A percentile compares a stretch with the other conserved stretches of the same genome.
These are phyloP conservation scores for Paracoccidioides brasiliensis DNA, from an alignment of 2,329 filamentous ascomycete genomes.

Conservation along the genomic window DNA sequence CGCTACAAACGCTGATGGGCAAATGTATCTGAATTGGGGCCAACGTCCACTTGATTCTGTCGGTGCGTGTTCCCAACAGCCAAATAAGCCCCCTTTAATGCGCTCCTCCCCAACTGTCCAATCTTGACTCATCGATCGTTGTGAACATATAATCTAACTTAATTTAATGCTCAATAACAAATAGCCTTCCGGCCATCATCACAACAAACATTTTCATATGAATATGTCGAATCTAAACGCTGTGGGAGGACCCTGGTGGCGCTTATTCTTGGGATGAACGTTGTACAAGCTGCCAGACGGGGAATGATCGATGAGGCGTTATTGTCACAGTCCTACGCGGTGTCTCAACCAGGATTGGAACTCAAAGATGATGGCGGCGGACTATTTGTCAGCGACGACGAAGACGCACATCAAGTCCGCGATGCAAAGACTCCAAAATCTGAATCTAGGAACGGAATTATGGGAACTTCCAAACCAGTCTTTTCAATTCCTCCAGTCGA, in stretches of 20 bases:
- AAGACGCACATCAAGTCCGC: slow-evolving; percentile 16
- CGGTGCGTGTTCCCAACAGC: slow-evolving; percentile 22
- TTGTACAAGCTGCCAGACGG: slow-evolving; percentile 37
- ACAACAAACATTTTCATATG: slow-evolving; percentile 42
- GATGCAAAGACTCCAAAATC: slow-evolving; percentile 9
- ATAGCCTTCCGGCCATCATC: slow-evolving; percentile 32
- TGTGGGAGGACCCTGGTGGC: slow-evolving; percentile 42
- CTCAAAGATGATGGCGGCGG: slow-evolving; percentile 22
- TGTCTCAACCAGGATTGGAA: slow-evolving; percentile 15
- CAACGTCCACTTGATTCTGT: slow-evolving; percentile 35
- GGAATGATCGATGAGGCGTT: slow-evolving; percentile 37
- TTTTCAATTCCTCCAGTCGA: not conserved
- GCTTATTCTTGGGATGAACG: slow-evolving; percentile 43
- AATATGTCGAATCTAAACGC: slow-evolving; percentile 46
- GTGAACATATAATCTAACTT: slow-evolving; percentile 3
- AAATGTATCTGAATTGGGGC: slow-evolving; percentile 40
- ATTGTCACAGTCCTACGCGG: slow-evolving; percentile 17
- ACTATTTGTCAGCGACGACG: slow-evolving; percentile 28
- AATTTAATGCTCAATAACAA: slow-evolving; percentile 12
- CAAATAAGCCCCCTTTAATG: not conserved
- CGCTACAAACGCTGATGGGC: slow-evolving; percentile 32
- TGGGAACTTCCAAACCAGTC: not conserved
- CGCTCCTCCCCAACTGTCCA: not conserved
- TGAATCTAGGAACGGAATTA: slow-evolving; percentile 9
- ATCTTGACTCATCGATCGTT: not conserved